Conservation (phyloP, 345 rosid species). For the Pistacia atlantica region DNA sequence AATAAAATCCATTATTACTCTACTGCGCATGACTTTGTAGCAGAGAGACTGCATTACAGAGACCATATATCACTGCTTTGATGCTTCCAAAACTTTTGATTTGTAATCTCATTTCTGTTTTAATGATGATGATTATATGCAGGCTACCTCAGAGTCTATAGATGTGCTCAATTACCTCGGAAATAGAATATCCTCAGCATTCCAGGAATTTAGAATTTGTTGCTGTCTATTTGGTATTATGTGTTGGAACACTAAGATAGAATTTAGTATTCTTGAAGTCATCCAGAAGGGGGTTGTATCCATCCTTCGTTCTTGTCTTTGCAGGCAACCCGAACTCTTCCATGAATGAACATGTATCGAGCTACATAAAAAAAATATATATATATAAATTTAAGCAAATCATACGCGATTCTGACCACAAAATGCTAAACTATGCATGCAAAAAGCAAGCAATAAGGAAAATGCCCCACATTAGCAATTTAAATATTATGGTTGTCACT, state of each 20-base stretch:
- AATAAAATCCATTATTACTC: neutral
- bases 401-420: neutral
- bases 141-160: neutral
- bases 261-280: constrained; percentile 95
- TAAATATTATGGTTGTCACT: neutral
- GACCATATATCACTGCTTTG: neutral
- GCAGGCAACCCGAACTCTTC: constrained; percentile 90
- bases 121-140: neutral
- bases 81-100: neutral
- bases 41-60: neutral
- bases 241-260: constrained; percentile 94
- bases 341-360: constrained; percentile 89
- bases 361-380: constrained; percentile 43
- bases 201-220: neutral
- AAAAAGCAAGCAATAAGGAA: too few relatives aligned
- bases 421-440: neutral
- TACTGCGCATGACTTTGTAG: neutral
- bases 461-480: neutral
- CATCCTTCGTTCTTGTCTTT: constrained; percentile 86
- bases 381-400: constrained; percentile 4
- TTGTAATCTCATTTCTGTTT: constrained; percentile 9
- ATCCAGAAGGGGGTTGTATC: constrained; percentile 90
- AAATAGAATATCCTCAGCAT: neutral
- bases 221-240: constrained; percentile 55
- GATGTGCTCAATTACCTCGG: constrained; percentile 1